These are phyloP conservation scores for Cicer arietinum DNA, from an alignment of 306 rosid species.

Conservation along the genomic window DNA sequence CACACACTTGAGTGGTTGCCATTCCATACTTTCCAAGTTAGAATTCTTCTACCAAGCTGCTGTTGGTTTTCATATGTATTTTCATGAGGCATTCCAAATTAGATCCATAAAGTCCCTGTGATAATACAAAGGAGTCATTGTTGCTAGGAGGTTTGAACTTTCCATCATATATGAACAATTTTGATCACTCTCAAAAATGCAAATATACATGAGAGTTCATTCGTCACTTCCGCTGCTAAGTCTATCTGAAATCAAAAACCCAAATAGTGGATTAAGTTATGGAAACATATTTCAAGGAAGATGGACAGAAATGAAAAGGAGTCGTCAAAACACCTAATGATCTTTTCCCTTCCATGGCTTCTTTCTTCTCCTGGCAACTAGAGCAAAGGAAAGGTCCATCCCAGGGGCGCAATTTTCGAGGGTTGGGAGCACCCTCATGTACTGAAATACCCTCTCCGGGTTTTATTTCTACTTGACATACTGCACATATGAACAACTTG, in stretches of 20 bases:
- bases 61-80: slow-evolving; percentile 49
- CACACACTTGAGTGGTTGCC: slow-evolving; percentile 42
- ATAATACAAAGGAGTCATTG: slow-evolving; percentile 57
- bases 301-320: slow-evolving; percentile 31
- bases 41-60: slow-evolving; percentile 45
- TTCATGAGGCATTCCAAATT: slow-evolving; percentile 54
- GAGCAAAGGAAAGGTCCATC: slow-evolving; percentile 98
- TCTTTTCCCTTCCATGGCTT: slow-evolving; percentile 99
- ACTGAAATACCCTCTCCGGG: slow-evolving; percentile 96
- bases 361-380: slow-evolving; percentile 97
- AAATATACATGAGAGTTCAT: slow-evolving; percentile 58
- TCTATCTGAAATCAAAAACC: slow-evolving; percentile 72
- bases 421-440: slow-evolving; percentile 64
- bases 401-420: slow-evolving; percentile 88
- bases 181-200: slow-evolving; percentile 62
- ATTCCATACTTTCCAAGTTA: slow-evolving; percentile 47
- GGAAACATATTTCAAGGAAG: slow-evolving; percentile 27
- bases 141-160: slow-evolving; percentile 53
- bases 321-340: slow-evolving; percentile 56
- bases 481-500: slow-evolving; percentile 92
- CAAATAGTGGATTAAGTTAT: slow-evolving; percentile 35
- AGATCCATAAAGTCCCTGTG: slow-evolving; percentile 54
- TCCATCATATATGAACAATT: slow-evolving; percentile 52
- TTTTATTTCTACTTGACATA: slow-evolving; percentile 91
- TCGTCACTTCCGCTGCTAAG: slow-evolving; percentile 88